These are phyloP conservation scores for Fusarium solani-melongenae DNA, from an alignment of 2,329 filamentous ascomycete species.

Conservation along the genomic window DNA sequence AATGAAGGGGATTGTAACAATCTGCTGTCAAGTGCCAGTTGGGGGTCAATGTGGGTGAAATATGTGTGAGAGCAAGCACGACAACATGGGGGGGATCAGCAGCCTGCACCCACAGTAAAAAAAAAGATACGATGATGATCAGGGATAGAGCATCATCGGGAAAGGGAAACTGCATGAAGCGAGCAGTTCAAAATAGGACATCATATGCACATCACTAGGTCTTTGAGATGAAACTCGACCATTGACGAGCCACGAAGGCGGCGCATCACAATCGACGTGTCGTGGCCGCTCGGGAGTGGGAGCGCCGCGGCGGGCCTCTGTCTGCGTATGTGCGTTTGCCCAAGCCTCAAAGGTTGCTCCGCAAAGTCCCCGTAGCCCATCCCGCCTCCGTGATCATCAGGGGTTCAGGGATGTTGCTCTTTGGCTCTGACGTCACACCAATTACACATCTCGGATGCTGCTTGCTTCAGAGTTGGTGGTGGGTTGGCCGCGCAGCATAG, in stretches of 20 bases:
- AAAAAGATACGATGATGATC: conserved; percentile 15
- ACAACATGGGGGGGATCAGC: conserved; percentile 7
- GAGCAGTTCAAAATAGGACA: conserved; percentile 29
- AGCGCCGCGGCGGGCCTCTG: neutral
- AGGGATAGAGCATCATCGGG: conserved; percentile 15
- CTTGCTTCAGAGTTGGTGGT: conserved; percentile 5
- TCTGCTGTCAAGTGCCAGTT: conserved; percentile 4
- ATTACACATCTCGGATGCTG: neutral
- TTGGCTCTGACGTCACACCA: conserved; percentile 31
- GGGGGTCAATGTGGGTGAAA: conserved; percentile 4
- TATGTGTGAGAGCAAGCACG: conserved; percentile 3
- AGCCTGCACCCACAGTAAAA: conserved; percentile 10
- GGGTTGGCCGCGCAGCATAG: neutral
- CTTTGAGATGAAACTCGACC: conserved; percentile 8
- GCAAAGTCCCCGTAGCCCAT: neutral
- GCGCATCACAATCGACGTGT: conserved; percentile 35
- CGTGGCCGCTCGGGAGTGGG: conserved; percentile 7
- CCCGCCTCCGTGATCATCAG: conserved; percentile 30
- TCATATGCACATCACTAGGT: conserved; percentile 34
- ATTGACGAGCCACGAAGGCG: conserved; percentile 6
- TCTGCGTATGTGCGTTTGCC: neutral
- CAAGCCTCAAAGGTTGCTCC: conserved; percentile 13
- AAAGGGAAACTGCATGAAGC: conserved; percentile 8
- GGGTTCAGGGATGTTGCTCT: conserved; percentile 19
- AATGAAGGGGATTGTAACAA: conserved; percentile 34